These are phyloP conservation scores for Eucalyptus urophylla DNA, from an alignment of 345 rosid genomes.

Conservation along the genomic window DNA sequence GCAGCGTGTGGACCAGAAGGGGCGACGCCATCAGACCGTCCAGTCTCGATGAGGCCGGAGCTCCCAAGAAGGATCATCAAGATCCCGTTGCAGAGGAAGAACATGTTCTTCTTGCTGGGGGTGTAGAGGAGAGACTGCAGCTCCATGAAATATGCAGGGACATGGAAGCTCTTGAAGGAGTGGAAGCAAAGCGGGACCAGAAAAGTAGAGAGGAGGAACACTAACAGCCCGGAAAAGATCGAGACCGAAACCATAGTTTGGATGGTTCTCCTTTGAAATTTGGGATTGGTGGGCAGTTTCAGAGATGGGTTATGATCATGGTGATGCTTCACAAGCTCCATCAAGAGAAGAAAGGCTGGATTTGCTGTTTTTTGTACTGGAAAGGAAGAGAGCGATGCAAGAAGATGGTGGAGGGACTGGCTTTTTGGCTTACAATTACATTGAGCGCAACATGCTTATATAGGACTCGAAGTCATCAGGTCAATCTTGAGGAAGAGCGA, in stretches of 20 bases:
- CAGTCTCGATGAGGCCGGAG: constrained; percentile 14
- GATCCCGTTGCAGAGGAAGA: constrained; percentile 70
- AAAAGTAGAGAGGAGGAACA: not conserved
- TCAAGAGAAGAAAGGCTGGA: not conserved
- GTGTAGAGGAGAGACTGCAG: constrained; percentile 2
- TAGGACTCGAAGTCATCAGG: not conserved
- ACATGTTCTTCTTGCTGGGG: constrained; percentile 53
- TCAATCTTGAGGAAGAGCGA: not conserved
- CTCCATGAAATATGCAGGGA: not conserved
- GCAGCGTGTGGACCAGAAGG: not conserved
- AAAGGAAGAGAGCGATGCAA: not conserved
- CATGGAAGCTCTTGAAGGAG: not conserved
- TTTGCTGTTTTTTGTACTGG: not conserved
- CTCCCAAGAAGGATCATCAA: constrained; percentile 29
- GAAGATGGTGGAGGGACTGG: not conserved
- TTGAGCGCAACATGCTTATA: not conserved
- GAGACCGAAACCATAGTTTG: constrained; percentile 18
- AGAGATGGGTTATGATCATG: not conserved
- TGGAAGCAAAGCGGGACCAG: not conserved
- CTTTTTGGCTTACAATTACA: not conserved
- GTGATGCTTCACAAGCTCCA: not conserved
- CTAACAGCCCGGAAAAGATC: constrained; percentile 22
- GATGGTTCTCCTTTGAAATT: not conserved
- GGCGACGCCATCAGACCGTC: not conserved
- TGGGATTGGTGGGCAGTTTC: not conserved